Evolutionary conservation across 2,329 filamentous ascomycete genomes (phyloP).

Genomic region (Talaromyces funiculosus): DNA sequence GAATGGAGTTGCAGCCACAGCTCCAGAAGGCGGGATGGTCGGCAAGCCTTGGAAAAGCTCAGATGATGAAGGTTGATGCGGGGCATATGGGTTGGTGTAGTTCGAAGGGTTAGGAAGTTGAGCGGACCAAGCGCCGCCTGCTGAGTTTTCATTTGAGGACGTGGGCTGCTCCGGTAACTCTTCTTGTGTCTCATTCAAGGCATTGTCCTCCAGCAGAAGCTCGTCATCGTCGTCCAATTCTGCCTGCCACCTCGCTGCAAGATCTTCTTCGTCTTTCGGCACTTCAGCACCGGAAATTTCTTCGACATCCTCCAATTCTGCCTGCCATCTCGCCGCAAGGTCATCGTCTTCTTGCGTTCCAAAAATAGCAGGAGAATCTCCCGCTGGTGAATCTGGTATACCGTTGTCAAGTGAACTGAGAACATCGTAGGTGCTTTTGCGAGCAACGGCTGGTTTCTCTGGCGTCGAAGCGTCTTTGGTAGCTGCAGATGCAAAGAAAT

Average conservation of each 20-base stretch:
- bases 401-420: conserved; percentile 46
- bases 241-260: conserved; percentile 77
- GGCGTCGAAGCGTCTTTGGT: conserved; percentile 14
- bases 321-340: conserved; percentile 75
- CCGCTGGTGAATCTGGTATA: conserved; percentile 23
- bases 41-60: conserved; percentile 39
- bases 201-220: conserved; percentile 66
- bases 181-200: conserved; percentile 20
- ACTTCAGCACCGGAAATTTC: neutral
- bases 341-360: conserved; percentile 53
- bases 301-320: conserved; percentile 55
- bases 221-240: conserved; percentile 80
- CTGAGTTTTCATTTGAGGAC: conserved; percentile 12
- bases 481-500: conserved; percentile 30
- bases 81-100: conserved; percentile 44
- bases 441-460: conserved; percentile 42
- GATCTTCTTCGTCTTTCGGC: conserved; percentile 53
- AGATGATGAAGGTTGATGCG: conserved; percentile 46
- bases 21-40: conserved; percentile 18
- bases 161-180: conserved; percentile 22
- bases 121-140: conserved; percentile 15
- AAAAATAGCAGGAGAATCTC: conserved; percentile 24
- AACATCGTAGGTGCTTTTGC: conserved; percentile 66
- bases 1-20: conserved; percentile 5
- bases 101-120: conserved; percentile 20